These are phyloP conservation scores for Lepiota brunneoincarnata DNA, from an alignment of 768 basidiomycete species.

Conservation along the genomic window DNA sequence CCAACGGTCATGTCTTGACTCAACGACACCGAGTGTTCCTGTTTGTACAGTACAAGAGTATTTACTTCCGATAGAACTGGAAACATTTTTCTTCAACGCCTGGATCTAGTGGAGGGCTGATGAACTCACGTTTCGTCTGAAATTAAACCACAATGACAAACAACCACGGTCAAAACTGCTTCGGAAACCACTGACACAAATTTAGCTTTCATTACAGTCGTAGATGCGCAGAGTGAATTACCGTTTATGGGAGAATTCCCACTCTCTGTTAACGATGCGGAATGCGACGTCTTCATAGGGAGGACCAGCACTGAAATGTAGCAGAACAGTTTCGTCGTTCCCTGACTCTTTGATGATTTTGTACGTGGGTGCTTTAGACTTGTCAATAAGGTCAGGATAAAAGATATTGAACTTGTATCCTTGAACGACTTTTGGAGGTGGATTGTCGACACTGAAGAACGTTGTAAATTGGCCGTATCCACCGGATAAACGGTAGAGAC, in stretches of 20 bases:
- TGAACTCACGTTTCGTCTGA: slow-evolving; percentile 81
- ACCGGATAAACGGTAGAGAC: slow-evolving; percentile 27
- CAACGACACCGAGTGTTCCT: background rate
- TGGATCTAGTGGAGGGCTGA: slow-evolving; percentile 10
- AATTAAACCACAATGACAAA: slow-evolving; percentile 94
- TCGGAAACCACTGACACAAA: slow-evolving; percentile 74
- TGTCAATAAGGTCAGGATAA: slow-evolving; percentile 99
- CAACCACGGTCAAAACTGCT: slow-evolving; percentile 98
- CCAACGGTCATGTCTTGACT: background rate
- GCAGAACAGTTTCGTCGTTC: slow-evolving; percentile 90
- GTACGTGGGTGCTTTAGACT: slow-evolving; percentile 94
- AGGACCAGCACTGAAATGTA: slow-evolving; percentile 94
- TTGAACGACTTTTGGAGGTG: slow-evolving; percentile 98
- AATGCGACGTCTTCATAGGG: slow-evolving; percentile 99
- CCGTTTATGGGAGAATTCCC: slow-evolving; percentile 99
- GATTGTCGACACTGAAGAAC: slow-evolving; percentile 82
- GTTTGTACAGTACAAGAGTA: background rate
- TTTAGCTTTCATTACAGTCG: slow-evolving; percentile 4
- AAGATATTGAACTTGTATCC: slow-evolving; percentile 99
- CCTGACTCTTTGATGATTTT: slow-evolving; percentile 92
- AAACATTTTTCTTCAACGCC: slow-evolving; percentile 14
- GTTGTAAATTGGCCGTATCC: background rate
- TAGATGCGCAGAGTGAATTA: slow-evolving; percentile 23
- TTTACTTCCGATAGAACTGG: slow-evolving; percentile 82
- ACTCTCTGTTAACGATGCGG: slow-evolving; percentile 94